Evolutionary conservation across 2,329 filamentous ascomycete species (phyloP), one percentile per base, ranked within the genome.

Genomic region (Davidsoniella eucalypti): DNA sequence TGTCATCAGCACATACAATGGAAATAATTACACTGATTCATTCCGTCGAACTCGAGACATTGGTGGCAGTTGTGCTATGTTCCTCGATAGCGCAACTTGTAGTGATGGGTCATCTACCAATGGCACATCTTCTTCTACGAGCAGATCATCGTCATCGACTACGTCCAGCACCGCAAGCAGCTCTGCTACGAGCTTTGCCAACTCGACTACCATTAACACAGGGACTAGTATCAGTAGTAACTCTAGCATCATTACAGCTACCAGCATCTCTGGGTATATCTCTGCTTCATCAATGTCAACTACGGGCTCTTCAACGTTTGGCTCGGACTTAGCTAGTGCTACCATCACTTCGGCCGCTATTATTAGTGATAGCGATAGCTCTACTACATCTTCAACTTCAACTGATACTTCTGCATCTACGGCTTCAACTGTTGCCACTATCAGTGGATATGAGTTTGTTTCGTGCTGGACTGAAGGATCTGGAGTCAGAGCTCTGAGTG

Each of bases 391-490:
- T 43, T 43, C 39, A 4, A 36, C 16, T 16, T 43, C 50, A 2
- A 44, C 49, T 23, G 41, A 40, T 0, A 16, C 47, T 14, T 38
- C 47, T 36, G 40, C 38, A 29, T 37, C 50, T 36, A 42, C 44
- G 17, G 29, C 36, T 38, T 38, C 47, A 39, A 10, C 23, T 7
- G 18, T 26, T 26, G 17, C 33, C 6, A 61, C 58, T 0, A 58
- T 75, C 3, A 68, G 67, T 6, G 64, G 64, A 9, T 74, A 73
- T 54, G 60, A 54, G 10, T 61, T 69, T 47, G 61, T 68, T n/a
- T 66, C 65, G 47, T 75, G 71, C 59, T 68, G 67, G 60, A 69
- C 65, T n/a, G 72, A 74, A 54, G 66, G 64, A 4, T 62, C 61
- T 10, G 63, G 60, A 21, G 58, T 54, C 7, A 66, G 72, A n/a